phyloP scores from a whole-genome alignment of 495 filamentous ascomycete genomes.

The Hypoxylon cercidicola region DNA sequence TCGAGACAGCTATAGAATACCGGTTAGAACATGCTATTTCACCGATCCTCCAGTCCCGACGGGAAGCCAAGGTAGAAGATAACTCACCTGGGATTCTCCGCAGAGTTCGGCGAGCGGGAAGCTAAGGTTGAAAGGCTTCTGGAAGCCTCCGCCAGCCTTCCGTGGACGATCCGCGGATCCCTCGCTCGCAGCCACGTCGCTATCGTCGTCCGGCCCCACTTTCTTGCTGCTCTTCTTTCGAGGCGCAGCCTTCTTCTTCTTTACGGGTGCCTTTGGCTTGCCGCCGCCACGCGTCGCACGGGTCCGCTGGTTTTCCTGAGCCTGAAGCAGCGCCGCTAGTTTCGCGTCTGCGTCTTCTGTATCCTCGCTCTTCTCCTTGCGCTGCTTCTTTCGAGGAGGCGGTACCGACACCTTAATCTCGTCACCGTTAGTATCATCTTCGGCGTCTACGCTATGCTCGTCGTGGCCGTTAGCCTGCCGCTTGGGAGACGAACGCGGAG shows the following conservation, averaged over 20 bases:
- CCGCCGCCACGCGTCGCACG: slow-evolving; percentile 76
- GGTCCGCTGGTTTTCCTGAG: slow-evolving; percentile 81
- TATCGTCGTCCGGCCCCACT: slow-evolving; percentile 81
- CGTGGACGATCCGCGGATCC: slow-evolving; percentile 61
- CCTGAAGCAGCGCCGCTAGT: slow-evolving; percentile 87
- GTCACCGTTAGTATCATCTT: slow-evolving; percentile 46
- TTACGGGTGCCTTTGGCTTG: slow-evolving; percentile 67
- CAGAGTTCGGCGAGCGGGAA: slow-evolving; percentile 59
- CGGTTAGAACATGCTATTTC: slow-evolving; percentile 6
- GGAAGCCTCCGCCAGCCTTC: slow-evolving; percentile 61
- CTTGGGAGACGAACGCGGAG: slow-evolving; percentile 34
- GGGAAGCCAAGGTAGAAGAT: not conserved
- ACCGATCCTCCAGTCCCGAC: slow-evolving; percentile 4
- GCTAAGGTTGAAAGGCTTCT: slow-evolving; percentile 65
- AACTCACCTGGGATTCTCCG: slow-evolving; percentile 68
- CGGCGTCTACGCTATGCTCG: slow-evolving; percentile 33
- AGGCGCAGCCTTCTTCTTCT: slow-evolving; percentile 65
- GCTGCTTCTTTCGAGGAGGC: slow-evolving; percentile 65
- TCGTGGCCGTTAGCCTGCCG: slow-evolving; percentile 50
- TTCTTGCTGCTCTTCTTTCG: slow-evolving; percentile 77
- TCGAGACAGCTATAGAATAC: slow-evolving; percentile 73
- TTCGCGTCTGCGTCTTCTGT: slow-evolving; percentile 80
- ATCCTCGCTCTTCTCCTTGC: slow-evolving; percentile 60
- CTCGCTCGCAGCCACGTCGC: slow-evolving; percentile 73
- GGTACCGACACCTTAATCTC: slow-evolving; percentile 64